Conservation (phyloP, 2,329 filamentous ascomycete genomes). For the Lecanosticta acicola region DNA sequence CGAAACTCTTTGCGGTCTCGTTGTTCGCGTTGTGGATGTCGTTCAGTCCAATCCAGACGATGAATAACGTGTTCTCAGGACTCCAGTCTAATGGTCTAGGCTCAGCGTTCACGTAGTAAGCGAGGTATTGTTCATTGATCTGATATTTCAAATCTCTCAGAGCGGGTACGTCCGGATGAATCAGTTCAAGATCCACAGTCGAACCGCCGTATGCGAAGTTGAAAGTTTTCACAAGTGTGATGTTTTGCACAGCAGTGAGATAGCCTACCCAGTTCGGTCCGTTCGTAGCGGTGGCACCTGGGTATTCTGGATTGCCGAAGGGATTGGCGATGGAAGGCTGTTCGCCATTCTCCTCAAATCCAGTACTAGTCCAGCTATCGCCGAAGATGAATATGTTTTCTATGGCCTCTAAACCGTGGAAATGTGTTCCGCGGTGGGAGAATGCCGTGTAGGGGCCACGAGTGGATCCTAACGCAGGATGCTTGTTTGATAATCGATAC, state of each 20-base stretch:
- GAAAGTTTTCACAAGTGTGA: constrained; percentile 44
- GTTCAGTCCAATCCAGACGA: constrained; percentile 48
- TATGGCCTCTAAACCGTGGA: constrained; percentile 1
- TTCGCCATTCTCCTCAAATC: constrained; percentile 49
- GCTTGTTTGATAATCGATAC: neutral
- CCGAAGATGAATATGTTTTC: constrained; percentile 34
- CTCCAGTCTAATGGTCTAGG: constrained; percentile 30
- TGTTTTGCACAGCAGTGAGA: constrained; percentile 42
- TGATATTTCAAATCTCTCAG: constrained; percentile 51
- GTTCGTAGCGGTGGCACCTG: constrained; percentile 29
- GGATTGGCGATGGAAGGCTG: constrained; percentile 52
- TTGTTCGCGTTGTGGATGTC: constrained; percentile 41
- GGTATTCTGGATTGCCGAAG: constrained; percentile 54
- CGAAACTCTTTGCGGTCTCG: constrained; percentile 32
- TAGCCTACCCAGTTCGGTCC: constrained; percentile 55
- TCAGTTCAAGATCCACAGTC: constrained; percentile 42
- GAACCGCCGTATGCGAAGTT: constrained; percentile 48
- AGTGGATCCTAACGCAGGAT: neutral
- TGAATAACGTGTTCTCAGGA: constrained; percentile 40
- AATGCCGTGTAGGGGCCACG: neutral
- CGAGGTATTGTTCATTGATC: constrained; percentile 41
- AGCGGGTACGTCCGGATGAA: constrained; percentile 46
- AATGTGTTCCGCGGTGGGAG: neutral
- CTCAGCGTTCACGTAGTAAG: constrained; percentile 29
- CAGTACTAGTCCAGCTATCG: constrained; percentile 56